A percentile compares a stretch with the other conserved stretches of the same genome.
Evolutionary conservation across 2,329 filamentous ascomycete genomes (phyloP).

Genomic region (Erysiphe neolycopersici): DNA sequence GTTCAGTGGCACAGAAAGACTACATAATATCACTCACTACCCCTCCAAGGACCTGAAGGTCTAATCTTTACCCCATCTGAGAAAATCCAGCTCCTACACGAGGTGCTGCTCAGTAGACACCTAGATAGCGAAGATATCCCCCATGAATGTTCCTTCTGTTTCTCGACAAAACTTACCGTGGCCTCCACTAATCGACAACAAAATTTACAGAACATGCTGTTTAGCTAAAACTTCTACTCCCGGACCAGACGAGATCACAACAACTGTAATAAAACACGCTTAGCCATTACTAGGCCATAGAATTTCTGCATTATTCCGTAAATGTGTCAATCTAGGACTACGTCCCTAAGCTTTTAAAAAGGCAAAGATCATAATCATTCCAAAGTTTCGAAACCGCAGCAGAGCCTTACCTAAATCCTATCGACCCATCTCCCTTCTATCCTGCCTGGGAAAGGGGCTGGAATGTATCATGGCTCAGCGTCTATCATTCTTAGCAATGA

Average conservation of each 20-base stretch:
- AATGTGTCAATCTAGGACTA: not conserved
- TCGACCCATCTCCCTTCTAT: not conserved
- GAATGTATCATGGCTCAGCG: not conserved
- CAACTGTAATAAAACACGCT: not conserved
- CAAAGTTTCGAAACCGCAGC: not conserved
- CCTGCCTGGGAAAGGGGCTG: not conserved
- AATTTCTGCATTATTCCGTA: not conserved
- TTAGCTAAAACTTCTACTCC: not conserved
- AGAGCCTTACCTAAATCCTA: not conserved
- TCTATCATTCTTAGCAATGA: not conserved
- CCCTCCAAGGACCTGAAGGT: not conserved
- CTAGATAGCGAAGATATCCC: not conserved
- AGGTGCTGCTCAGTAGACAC: not conserved
- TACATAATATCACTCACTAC: not conserved
- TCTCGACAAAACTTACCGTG: not conserved
- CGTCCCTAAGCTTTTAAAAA: not conserved
- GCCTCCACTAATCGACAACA: not conserved
- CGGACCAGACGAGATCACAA: too few relatives aligned
- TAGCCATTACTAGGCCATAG: not conserved
- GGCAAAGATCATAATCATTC: not conserved
- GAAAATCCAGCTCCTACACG: too few relatives aligned
- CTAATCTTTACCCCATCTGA: not conserved
- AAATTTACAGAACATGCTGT: not conserved
- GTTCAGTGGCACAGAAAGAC: not conserved
- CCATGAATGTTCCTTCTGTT: not conserved